phyloP scores from a whole-genome alignment of 2,329 filamentous ascomycete species.

The Diplodia scrobiculata region DNA sequence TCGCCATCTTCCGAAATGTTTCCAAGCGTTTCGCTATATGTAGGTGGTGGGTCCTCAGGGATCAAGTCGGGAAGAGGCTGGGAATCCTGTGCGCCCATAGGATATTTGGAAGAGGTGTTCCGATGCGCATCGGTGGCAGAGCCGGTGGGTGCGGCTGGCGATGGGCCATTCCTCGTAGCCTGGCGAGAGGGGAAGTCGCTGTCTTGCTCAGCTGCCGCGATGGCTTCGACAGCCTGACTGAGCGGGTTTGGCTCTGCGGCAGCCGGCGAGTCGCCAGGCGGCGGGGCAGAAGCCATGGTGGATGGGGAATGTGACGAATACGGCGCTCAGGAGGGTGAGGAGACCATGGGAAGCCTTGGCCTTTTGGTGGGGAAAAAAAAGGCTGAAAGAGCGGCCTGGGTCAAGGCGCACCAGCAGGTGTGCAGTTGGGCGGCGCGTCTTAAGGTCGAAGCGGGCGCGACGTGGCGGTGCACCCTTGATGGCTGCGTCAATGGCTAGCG shows the following conservation, averaged over 20 bases:
- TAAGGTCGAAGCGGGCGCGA: slow-evolving; percentile 1
- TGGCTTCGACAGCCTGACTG: slow-evolving; percentile 26
- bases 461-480: slow-evolving; percentile 23
- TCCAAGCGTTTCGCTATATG: slow-evolving; percentile 48
- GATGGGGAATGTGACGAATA: not conserved
- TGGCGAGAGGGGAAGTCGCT: not conserved
- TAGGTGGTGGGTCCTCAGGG: slow-evolving; percentile 38
- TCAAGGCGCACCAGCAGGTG: slow-evolving; percentile 4
- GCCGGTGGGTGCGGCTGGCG: not conserved
- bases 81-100: not conserved
- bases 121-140: not conserved
- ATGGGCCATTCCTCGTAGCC: not conserved
- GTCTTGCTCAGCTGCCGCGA: slow-evolving; percentile 24
- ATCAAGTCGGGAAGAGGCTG: not conserved
- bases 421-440: not conserved
- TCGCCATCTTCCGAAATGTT: slow-evolving; percentile 44
- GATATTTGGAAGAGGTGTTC: not conserved
- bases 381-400: slow-evolving; percentile 2
- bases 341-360: not conserved
- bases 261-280: slow-evolving; percentile 15
- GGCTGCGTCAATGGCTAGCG: slow-evolving; percentile 21
- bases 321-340: not conserved
- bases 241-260: slow-evolving; percentile 20
- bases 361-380: not conserved
- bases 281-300: slow-evolving; percentile 26